Conservation (phyloP, 2,329 filamentous ascomycete genomes). For the Graphium sp. region DNA sequence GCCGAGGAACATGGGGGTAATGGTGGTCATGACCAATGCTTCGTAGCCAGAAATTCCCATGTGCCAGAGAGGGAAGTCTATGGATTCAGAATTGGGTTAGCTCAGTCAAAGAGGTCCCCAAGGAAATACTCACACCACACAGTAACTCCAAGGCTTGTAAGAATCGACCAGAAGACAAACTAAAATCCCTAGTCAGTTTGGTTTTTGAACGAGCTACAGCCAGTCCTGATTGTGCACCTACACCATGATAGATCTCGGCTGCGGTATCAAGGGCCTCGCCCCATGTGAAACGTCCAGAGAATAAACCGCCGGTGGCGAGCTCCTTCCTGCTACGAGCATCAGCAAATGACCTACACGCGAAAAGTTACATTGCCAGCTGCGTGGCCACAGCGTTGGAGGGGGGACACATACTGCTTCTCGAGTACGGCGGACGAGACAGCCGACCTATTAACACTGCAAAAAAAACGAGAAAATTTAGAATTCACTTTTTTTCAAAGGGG, state of each 20-base stretch:
- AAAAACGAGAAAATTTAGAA: conserved; percentile 19
- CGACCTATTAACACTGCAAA: conserved; percentile 6
- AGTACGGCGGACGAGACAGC: conserved; percentile 27
- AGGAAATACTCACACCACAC: conserved; percentile 66
- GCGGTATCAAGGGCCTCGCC: conserved; percentile 59
- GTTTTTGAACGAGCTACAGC: conserved; percentile 2
- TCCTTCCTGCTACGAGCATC: conserved; percentile 43
- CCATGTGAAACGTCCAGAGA: conserved; percentile 58
- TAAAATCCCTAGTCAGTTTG: conserved; percentile 17
- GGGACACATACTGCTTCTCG: conserved; percentile 54
- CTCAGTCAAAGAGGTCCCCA: neutral
- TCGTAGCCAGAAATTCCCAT: conserved; percentile 99
- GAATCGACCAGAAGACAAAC: conserved; percentile 91
- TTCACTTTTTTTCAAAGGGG: neutral
- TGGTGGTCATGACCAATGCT: conserved; percentile 66
- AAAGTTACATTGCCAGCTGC: too few species aligned
- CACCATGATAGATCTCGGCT: conserved; percentile 83
- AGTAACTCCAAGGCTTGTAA: conserved; percentile 74
- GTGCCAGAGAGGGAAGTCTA: conserved; percentile 92
- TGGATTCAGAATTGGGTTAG: conserved; percentile 2
- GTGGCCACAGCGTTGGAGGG: too few species aligned
- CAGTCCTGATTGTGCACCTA: conserved; percentile 23
- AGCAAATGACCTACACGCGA: conserved; percentile 1
- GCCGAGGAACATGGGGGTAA: conserved; percentile 65
- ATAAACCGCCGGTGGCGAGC: conserved; percentile 53